Conservation (phyloP, 1,139 yeast species). For the Nakaseomyces kungkrabaensis region DNA sequence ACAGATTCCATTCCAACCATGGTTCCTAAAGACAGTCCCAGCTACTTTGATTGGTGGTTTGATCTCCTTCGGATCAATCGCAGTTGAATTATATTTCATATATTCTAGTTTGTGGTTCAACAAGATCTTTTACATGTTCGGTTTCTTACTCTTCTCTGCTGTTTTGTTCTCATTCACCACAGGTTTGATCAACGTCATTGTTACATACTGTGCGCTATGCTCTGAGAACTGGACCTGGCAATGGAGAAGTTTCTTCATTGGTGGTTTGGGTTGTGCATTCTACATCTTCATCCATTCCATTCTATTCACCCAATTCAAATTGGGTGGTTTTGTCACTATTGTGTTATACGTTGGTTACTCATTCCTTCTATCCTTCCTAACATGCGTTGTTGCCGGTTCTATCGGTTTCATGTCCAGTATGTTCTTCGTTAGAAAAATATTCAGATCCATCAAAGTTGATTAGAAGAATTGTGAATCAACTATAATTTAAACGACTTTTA, state of each 20-base stretch:
- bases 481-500: too few relatives aligned
- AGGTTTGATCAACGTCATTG: conserved; percentile 65
- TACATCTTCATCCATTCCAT: conserved; percentile 81
- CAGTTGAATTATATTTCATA: conserved; percentile 85
- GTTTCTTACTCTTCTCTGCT: conserved; percentile 84
- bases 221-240: conserved; percentile 95
- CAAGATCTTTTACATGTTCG: conserved; percentile 93
- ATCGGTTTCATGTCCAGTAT: conserved; percentile 74
- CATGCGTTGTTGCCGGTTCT: conserved; percentile 79
- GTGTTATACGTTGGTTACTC: conserved; percentile 85
- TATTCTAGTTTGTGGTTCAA: conserved; percentile 91
- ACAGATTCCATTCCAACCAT: conserved; percentile 87
- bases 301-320: conserved; percentile 54
- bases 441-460: conserved; percentile 79
- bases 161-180: conserved; percentile 75
- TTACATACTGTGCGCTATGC: conserved; percentile 78
- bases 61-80: conserved; percentile 90
- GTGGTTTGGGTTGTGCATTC: conserved; percentile 73
- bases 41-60: conserved; percentile 73
- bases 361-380: conserved; percentile 53
- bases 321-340: conserved; percentile 69
- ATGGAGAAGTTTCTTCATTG: conserved; percentile 82
- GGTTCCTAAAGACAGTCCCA: conserved; percentile 63
- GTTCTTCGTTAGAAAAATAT: conserved; percentile 68
- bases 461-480: conserved; percentile 15